Base-by-base conservation (phyloP, 1,139 yeast genomes). In the Spathaspora sp. region DNA sequence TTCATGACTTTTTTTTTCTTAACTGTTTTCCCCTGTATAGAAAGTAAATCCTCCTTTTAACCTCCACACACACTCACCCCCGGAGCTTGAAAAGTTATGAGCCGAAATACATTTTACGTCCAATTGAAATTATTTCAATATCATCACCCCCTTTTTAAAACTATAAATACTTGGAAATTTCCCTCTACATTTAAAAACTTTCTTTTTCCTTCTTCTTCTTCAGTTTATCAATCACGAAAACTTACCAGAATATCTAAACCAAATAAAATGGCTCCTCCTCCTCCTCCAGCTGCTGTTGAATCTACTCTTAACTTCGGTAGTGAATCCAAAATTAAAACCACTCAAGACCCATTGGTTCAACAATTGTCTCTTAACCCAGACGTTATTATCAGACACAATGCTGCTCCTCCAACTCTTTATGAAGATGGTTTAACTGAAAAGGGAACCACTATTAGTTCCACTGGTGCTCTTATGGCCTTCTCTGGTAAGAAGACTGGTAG, bases 401-500 rank as follows among this genome's bases (percentile, higher is more conserved):
- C 98, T 48, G 89, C 97, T 39, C 89, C 93, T 40, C 96, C 98
- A 56, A 81, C 89, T 46, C 79, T 93, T 56, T 93, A 93, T 74
- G 98, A 93, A 70, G 99, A 93, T 68, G 98, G 96, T 55, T 80
- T 93, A 55, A 79, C 80, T 51, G 99, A 93, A 72, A 81, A 80
- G 60, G 95, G 96, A 51, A 91, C 98, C 43, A 91, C 96, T 49
- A 87, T 93, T 59, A 85, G 96, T 20, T 85, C 96, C 41, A 81
- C 96, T 46, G 99, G 99, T 66, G 97, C 98, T 47, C 78, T 93
- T 57, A 86, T 93, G 73, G 98, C 99, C 47, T 90, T 84, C 73
- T 89, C 97, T 26, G 99, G 99, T 65, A 78, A 82, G 60, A 93
- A 93, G 77, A 93, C 98, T 48, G 99, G 99, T 60, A 87, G 99